Conservation (phyloP, 176 grass and related monocot species). For the Triticum turgidum region DNA sequence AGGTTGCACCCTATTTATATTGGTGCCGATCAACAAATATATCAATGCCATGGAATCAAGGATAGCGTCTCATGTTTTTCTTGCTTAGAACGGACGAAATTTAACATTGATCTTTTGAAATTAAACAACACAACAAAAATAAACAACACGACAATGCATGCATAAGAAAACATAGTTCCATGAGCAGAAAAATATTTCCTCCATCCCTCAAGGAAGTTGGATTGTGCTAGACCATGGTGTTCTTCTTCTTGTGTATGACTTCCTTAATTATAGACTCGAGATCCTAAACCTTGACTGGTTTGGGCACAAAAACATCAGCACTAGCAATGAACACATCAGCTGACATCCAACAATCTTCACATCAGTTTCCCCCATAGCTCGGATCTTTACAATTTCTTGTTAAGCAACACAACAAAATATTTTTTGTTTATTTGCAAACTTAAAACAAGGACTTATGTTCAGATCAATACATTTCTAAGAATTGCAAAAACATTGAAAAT, state of each 20-base stretch:
- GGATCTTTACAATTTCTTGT: constrained; percentile 23
- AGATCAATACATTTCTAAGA: background rate
- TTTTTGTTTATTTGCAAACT: background rate
- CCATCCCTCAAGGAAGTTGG: background rate
- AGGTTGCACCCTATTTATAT: too few species aligned
- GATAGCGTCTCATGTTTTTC: background rate
- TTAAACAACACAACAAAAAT: background rate
- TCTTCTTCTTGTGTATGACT: constrained; percentile 14
- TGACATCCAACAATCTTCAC: constrained; percentile 33
- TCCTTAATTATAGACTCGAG: background rate
- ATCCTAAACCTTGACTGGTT: background rate
- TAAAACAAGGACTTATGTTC: background rate
- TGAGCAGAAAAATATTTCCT: background rate
- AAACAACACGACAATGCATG: background rate
- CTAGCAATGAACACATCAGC: constrained; percentile 28
- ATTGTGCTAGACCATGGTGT: background rate
- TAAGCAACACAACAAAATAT: background rate
- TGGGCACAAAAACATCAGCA: constrained; percentile 14
- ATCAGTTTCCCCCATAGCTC: constrained; percentile 19
- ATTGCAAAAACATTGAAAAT: too few species aligned
- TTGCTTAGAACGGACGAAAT: background rate
- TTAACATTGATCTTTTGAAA: background rate
- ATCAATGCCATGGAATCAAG: background rate
- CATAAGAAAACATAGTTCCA: background rate
- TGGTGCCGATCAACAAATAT: too few species aligned